These are phyloP conservation scores for Teratosphaeria nubilosa DNA, from an alignment of 2,329 filamentous ascomycete species.

Conservation along the genomic window DNA sequence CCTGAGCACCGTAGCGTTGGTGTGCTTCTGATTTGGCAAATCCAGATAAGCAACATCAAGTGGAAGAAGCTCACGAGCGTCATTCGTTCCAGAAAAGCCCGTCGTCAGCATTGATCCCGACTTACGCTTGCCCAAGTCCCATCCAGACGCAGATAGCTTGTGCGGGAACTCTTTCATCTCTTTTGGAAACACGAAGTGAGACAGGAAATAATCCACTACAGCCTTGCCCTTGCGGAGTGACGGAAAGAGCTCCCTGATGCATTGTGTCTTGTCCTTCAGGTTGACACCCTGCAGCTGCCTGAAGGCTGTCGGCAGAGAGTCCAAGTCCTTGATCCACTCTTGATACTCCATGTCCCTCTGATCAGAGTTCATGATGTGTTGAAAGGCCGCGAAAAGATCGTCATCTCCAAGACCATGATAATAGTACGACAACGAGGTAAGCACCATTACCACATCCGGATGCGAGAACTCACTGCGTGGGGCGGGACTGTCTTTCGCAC, in stretches of 20 bases:
- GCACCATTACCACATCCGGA: constrained; percentile 53
- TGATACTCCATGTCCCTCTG: constrained; percentile 18
- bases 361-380: constrained; percentile 13
- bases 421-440: constrained; percentile 60
- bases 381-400: constrained; percentile 33
- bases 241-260: constrained; percentile 22
- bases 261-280: constrained; percentile 15
- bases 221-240: constrained; percentile 43
- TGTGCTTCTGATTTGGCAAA: constrained; percentile 47
- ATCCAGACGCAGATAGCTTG: constrained; percentile 56
- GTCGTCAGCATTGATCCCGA: constrained; percentile 46
- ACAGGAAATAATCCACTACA: constrained; percentile 56
- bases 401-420: constrained; percentile 45
- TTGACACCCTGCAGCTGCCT: constrained; percentile 17
- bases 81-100: constrained; percentile 64
- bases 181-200: constrained; percentile 53
- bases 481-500: constrained; percentile 54
- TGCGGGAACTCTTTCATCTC: constrained; percentile 55
- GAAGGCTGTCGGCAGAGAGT: constrained; percentile 9
- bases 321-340: constrained; percentile 11
- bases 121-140: constrained; percentile 51
- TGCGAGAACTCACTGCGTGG: constrained; percentile 58
- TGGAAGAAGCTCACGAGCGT: constrained; percentile 50
- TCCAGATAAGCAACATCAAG: constrained; percentile 54
- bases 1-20: constrained; percentile 56